Evolutionary conservation across 2,329 filamentous ascomycete species (phyloP).

Genomic region (Calonectria multiphialidica): DNA sequence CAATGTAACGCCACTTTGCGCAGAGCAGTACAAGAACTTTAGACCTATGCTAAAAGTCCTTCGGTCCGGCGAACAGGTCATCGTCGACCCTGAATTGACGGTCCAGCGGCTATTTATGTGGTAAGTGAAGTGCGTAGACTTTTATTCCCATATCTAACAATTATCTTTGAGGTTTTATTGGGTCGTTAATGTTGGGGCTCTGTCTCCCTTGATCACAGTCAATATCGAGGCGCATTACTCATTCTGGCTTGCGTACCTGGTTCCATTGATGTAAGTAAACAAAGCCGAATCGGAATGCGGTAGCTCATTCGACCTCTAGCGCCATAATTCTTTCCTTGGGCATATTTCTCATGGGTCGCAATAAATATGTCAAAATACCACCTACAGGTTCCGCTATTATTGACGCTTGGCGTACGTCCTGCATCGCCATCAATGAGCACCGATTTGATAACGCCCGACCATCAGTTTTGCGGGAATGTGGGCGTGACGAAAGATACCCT

Average conservation of each 20-base stretch:
- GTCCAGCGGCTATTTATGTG: slow-evolving; percentile 27
- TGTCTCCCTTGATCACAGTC: slow-evolving; percentile 25
- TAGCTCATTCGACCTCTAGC: neutral
- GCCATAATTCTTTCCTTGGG: slow-evolving; percentile 19
- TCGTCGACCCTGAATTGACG: slow-evolving; percentile 27
- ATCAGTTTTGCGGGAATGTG: slow-evolving; percentile 32
- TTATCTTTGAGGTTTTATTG: slow-evolving; percentile 24
- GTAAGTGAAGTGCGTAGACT: neutral
- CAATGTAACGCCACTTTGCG: slow-evolving; percentile 18
- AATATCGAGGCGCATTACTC: slow-evolving; percentile 25
- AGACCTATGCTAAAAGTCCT: slow-evolving; percentile 14
- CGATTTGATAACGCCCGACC: slow-evolving; percentile 17
- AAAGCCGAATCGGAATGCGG: too few relatives aligned
- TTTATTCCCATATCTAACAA: neutral
- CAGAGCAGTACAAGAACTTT: slow-evolving; percentile 20
- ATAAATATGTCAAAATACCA: slow-evolving; percentile 18
- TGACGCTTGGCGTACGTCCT: slow-evolving; percentile 20
- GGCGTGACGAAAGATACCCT: slow-evolving; percentile 33
- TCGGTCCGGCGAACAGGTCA: slow-evolving; percentile 25
- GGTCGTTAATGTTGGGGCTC: slow-evolving; percentile 27
- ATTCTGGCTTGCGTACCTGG: slow-evolving; percentile 26
- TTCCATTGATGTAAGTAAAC: slow-evolving; percentile 40
- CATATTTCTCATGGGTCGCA: slow-evolving; percentile 13
- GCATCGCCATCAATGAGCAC: slow-evolving; percentile 18
- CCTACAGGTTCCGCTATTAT: slow-evolving; percentile 24